Percentiles rank a stretch among this genome's conserved stretches.
These are phyloP conservation scores for Tilletia walkeri DNA, from an alignment of 1,284 basidiomycete species.

Conservation along the genomic window DNA sequence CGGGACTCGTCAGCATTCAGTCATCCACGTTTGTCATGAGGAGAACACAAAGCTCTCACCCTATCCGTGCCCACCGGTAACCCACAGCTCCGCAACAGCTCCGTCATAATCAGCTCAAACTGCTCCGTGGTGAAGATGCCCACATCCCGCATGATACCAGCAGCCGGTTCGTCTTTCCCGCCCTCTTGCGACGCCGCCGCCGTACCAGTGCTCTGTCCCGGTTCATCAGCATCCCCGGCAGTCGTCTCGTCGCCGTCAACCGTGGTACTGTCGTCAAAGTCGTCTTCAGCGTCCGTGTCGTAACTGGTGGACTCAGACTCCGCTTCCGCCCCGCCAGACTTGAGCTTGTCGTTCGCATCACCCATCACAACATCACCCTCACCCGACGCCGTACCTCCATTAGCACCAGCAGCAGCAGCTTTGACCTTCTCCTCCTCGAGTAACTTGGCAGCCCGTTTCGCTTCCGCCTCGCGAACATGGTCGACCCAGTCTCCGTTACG, in stretches of 20 bases:
- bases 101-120: conserved; percentile 81
- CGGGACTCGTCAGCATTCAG: conserved; percentile 16
- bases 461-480: neutral
- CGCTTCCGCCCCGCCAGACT: no score
- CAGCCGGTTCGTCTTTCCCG: neutral
- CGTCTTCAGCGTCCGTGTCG: neutral
- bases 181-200: neutral
- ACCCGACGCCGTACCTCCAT: neutral
- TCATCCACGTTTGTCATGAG: no score
- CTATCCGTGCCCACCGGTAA: conserved; percentile 61
- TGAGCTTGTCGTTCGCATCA: neutral
- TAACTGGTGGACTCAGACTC: neutral
- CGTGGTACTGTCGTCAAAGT: neutral
- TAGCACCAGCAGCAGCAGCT: neutral
- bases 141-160: conserved; percentile 66
- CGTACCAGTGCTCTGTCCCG: neutral
- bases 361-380: neutral
- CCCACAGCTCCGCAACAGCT: conserved; percentile 79
- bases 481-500: conserved; percentile 13
- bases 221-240: neutral
- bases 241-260: neutral
- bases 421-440: neutral
- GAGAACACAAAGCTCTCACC: conserved; percentile 12
- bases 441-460: neutral
- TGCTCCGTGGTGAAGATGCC: conserved; percentile 85